Base-by-base conservation (phyloP, 2,329 filamentous ascomycete genomes). In the Diaporthe aspalathi region DNA sequence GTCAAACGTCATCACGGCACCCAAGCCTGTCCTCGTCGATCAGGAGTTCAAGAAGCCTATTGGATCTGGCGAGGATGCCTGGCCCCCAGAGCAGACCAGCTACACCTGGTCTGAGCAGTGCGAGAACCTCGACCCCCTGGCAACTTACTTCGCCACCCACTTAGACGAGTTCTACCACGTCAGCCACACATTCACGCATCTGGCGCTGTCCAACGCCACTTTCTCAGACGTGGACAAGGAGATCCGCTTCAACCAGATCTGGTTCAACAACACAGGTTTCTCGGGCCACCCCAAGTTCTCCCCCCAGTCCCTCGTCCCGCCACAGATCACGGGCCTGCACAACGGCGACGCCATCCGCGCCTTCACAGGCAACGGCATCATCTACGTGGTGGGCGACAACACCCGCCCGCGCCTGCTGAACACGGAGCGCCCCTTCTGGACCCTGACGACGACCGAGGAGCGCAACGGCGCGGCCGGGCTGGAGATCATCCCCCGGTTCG, bases 51-150 rank as follows among this genome's bases (percentile, higher is more conserved):
- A 62, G 38, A 62, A 62, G 40, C 57, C 57, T 22, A 1, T 62
- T 9, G 57, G 57, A 1, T 32, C 40, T 12, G 57, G 57, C 17
- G 57, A 62, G 12, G 40, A 62, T 11, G 57, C 57, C 11, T 62
- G 57, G 57, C 57, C 57, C 1, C 57, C 57, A 24, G 57, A 62
- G 57, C 40, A 32, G 40, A 47, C 40, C 3, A 32, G 27, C 9
- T 62, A 62, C 7, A 47, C 57, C 57, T 62, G 57, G 57, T 62
- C 57, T 22, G 57, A 62, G 9, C 40, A 32, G 57, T 62, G 57
- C 57, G 57, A 62, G 27, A 43, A 32, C 12, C 57, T 47, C 17
- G 57, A 62, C 16, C 57, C 57, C 5, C 57, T 62, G 3, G 40
- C 57, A 2, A 62, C 57, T 16, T 62, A 62, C 40, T 62, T 62